Evolutionary conservation across 2,329 filamentous ascomycete genomes (phyloP).

Genomic region (Aureobasidium subglaciale): DNA sequence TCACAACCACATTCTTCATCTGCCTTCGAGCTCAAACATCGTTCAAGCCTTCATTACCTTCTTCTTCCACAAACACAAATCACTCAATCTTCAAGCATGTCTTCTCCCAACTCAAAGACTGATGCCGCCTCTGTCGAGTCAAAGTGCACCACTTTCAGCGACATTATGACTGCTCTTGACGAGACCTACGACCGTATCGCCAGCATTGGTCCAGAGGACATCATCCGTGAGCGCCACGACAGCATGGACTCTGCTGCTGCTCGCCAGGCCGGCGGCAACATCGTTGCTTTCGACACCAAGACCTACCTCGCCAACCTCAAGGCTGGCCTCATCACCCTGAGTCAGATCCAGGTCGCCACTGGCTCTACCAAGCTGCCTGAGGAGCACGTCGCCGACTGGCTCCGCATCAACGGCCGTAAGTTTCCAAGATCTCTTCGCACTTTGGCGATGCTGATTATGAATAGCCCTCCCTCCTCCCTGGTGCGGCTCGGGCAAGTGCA

Average conservation of each 20-base stretch:
- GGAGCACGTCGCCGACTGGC: slow-evolving; percentile 4
- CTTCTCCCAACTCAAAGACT: background rate
- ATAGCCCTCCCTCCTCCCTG: background rate
- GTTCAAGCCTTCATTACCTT: background rate
- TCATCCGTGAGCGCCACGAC: background rate
- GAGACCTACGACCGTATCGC: background rate
- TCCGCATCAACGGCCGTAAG: background rate
- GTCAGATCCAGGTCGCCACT: background rate
- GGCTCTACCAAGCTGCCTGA: slow-evolving; percentile 9
- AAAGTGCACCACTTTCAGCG: background rate
- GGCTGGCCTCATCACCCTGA: background rate
- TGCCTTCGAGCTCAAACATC: background rate
- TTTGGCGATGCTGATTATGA: background rate
- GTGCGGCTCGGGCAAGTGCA: background rate
- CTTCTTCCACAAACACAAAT: background rate
- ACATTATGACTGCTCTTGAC: background rate
- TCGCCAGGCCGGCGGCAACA: background rate
- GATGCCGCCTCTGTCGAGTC: background rate
- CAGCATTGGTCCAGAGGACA: background rate
- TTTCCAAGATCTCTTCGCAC: background rate
- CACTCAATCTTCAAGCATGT: background rate
- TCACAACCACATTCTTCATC: background rate
- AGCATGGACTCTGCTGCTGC: background rate
- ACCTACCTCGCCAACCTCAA: background rate
- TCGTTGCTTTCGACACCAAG: slow-evolving; percentile 3